These are phyloP conservation scores for Penicillium sp. DNA, from an alignment of 2,329 filamentous ascomycete species.

Conservation along the genomic window DNA sequence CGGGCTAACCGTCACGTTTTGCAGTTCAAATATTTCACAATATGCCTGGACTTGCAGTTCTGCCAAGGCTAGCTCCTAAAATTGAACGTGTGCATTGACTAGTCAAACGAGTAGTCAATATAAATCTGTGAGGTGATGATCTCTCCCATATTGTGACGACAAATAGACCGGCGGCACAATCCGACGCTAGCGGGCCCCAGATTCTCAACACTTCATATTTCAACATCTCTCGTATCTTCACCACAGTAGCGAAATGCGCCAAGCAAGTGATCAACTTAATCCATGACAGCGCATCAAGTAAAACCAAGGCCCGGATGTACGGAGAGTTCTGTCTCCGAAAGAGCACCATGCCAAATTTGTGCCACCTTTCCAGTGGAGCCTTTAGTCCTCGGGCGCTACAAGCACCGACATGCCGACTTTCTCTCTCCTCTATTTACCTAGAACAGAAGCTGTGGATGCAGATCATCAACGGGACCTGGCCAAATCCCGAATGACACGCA, in stretches of 20 bases:
- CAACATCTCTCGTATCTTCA: background rate
- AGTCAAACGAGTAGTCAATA: background rate
- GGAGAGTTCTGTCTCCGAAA: background rate
- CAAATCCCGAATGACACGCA: background rate
- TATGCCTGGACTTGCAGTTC: background rate
- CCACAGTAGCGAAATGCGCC: background rate
- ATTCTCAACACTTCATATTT: background rate
- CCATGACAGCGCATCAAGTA: background rate
- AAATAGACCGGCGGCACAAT: background rate
- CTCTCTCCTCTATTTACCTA: background rate
- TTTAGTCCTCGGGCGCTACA: background rate
- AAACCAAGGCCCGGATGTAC: background rate
- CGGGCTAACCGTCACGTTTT: too few relatives aligned
- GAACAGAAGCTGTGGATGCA: background rate
- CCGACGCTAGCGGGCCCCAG: background rate
- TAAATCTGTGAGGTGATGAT: background rate
- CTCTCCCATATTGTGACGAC: background rate
- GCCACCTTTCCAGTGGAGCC: background rate
- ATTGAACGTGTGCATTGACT: too few relatives aligned
- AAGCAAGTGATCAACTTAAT: background rate
- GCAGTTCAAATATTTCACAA: too few relatives aligned
- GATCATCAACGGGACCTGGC: background rate
- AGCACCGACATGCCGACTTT: background rate
- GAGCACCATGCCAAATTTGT: too few relatives aligned
- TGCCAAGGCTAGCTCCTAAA: background rate